Evolutionary conservation across 768 basidiomycete species (phyloP), one percentile per base, ranked within the genome.

Genomic region (Pulveroboletus sp.): DNA sequence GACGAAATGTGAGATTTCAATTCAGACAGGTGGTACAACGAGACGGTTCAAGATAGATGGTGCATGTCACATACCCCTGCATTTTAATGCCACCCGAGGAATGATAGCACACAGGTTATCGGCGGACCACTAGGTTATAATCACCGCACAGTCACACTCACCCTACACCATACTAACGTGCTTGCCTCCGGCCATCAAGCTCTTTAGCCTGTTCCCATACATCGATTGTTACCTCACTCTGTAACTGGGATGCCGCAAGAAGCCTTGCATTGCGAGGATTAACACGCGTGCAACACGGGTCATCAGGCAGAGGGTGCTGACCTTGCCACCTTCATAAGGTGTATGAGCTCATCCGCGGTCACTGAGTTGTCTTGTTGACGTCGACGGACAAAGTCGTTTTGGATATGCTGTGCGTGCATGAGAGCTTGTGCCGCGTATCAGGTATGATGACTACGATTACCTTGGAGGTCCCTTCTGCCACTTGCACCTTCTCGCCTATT

Each of bases 271-370:
- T 36, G 53, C 45, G 17, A 35, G 24, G 41, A 36, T 60, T 18
- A 57, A 17, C 24, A 58, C 37, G 38, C n/a, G 11, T 15, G 8
- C 4, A 17, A 30, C 8, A 39, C 6, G 9, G 3, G 5, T 21
- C 45, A 17, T 24, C 15, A 36, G 26, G 9, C 24, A 38, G 39
- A 13, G 18, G 24, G 24, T 44, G 60, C 77, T 46, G 39, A 90
- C 89, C 83, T 82, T 27, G 87, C 81, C 14, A 87, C 63, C 38
- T 77, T 76, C 79, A 91, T 86, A 45, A 80, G 70, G 45, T 76
- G 77, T 49, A 86, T 76, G 44, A 92, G 71, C 51, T 87, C 80
- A 18, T 89, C 81, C 1, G 81, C 69, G 21, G 78, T 74, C 17
- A 71, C 62, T 11, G 64, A 65, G 13, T 58, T 62, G 47, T 73